Conservation (phyloP, 1,139 yeast genomes). For the Candida neerlandica region DNA sequence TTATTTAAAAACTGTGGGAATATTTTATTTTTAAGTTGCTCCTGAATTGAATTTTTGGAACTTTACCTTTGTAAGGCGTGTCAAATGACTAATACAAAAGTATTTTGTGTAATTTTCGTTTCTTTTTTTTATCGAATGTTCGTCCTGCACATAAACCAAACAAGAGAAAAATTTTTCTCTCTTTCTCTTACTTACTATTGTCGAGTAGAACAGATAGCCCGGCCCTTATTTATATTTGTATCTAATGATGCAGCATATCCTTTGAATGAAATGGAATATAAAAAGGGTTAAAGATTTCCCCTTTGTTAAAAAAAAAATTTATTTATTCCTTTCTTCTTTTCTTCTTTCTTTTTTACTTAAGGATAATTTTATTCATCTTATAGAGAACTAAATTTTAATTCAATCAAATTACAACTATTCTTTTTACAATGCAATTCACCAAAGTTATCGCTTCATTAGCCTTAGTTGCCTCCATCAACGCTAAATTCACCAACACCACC, state of each 20-base stretch:
- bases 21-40: too few relatives aligned
- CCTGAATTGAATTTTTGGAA: too few relatives aligned
- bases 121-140: neutral
- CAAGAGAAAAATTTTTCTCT: constrained; percentile 1
- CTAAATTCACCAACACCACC: constrained; percentile 15
- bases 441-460: constrained; percentile 16
- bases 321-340: constrained; percentile 5
- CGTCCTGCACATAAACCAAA: too few relatives aligned
- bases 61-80: too few relatives aligned
- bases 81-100: too few relatives aligned
- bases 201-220: neutral
- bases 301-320: too few relatives aligned
- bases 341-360: neutral
- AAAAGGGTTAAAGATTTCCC: constrained; percentile 9
- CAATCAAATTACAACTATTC: constrained; percentile 1
- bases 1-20: constrained; percentile 1
- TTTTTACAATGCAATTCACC: constrained; percentile 16
- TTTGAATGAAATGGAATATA: constrained; percentile 4
- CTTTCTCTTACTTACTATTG: neutral
- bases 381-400: neutral
- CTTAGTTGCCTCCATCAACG: constrained; percentile 16
- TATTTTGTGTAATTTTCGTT: neutral
- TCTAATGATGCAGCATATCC: too few relatives aligned
- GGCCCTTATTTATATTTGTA: neutral
- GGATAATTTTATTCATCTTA: constrained; percentile 6